Conservation (phyloP, 768 basidiomycete species). For the Imleria badia region DNA sequence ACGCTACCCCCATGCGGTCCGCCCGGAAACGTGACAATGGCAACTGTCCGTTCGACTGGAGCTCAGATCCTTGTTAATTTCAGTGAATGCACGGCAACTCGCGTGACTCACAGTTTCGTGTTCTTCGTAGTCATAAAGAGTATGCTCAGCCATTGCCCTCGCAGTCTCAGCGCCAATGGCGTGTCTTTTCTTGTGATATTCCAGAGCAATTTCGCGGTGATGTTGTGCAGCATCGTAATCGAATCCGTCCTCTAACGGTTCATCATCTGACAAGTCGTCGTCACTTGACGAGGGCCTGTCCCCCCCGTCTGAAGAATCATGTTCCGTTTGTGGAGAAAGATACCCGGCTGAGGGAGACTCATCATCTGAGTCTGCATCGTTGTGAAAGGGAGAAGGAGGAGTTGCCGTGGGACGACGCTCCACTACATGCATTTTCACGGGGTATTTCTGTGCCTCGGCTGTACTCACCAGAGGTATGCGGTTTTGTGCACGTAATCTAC, state of each 20-base stretch:
- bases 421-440: constrained; percentile 70
- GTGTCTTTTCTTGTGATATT: constrained; percentile 63
- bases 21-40: constrained; percentile 67
- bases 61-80: neutral
- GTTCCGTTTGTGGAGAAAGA: constrained; percentile 35
- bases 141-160: constrained; percentile 48
- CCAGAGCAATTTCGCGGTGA: constrained; percentile 72
- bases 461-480: constrained; percentile 35
- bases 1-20: constrained; percentile 49
- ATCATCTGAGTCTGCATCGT: constrained; percentile 62
- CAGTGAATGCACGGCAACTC: constrained; percentile 1
- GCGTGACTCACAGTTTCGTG: constrained; percentile 42
- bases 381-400: constrained; percentile 5
- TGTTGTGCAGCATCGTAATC: constrained; percentile 65
- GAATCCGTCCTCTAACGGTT: constrained; percentile 46
- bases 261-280: constrained; percentile 36
- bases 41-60: constrained; percentile 45
- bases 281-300: constrained; percentile 22
- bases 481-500: constrained; percentile 42
- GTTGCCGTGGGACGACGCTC: constrained; percentile 51
- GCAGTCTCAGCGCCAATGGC: constrained; percentile 55
- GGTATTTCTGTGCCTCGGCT: constrained; percentile 35
- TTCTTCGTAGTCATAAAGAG: constrained; percentile 43
- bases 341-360: constrained; percentile 48
- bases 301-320: constrained; percentile 23